Base-by-base conservation (phyloP, 345 rosid genomes). In the Rhizophora mangle region DNA sequence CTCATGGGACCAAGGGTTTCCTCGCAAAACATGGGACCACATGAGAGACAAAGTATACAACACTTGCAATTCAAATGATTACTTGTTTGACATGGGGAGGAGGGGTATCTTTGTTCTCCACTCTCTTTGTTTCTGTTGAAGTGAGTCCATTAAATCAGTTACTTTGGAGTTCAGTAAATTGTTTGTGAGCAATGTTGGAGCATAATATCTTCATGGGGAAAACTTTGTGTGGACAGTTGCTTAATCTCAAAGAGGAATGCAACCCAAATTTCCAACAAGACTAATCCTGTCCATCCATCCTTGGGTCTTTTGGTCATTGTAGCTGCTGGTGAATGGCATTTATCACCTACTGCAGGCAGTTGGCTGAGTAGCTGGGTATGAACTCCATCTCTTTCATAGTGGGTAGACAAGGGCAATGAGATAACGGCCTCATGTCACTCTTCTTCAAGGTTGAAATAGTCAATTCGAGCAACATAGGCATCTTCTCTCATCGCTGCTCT, bases 401-500 rank as follows among this genome's bases (percentile, higher is more conserved):
- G 37, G 37, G 37, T 8, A 34, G 1, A 34, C 37, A 7, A 7
- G 10, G 3, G 49, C 49, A 15, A 43, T 43, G 49, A 43, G 49
- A 43, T 43, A 43, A 10, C 3, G 18, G 47, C 47, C 47, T 55
- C 29, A 24, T 46, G 58, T 70, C 59, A 70, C 18, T 61, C 65
- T 64, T 77, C 71, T 56, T 72, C 83, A 11, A 60, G 63, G 70
- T 47, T 19, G 51, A 78, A 68, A 24, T 58, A 74, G 78, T 82
- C 81, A 11, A 66, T 29, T 63, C 68, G 71, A 64, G 69, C 68
- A 68, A 60, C 13, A 55, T 67, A 53, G 6, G 39, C 37, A 24
- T 81, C 76, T 43, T 81, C 78, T 74, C 71, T 79, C 84, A 79
- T 85, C 63, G 71, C 34, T 43, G 67, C 71, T 18, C 78, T 80